Base-by-base conservation (phyloP, 768 basidiomycete species). In the Phanerochaete carnosa region DNA sequence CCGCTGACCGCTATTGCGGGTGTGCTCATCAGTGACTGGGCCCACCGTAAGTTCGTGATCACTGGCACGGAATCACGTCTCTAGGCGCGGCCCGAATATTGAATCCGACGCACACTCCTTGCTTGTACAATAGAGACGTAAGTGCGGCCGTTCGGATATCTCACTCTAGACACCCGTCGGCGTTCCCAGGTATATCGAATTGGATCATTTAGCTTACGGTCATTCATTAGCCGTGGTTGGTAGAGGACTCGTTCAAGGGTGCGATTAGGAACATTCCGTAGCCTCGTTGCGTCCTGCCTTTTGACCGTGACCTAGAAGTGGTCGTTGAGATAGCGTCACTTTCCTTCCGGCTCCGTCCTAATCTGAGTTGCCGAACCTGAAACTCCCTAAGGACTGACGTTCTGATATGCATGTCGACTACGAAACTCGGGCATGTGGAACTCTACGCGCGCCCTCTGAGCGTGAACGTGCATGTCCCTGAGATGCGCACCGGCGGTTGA, bases 21-120 rank as follows among this genome's bases (percentile, higher is more conserved):
- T 15, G 84, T 90, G 30, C 72, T 96, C 68, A 89, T 96, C 66
- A 77, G 83, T 51, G 84, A 93, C 58, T 96, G 94, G 94, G 88
- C 79, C 6, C 82, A 86, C 45, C 79, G 83, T 33, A 85, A 79
- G 69, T 78, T 83, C 26, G 66, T 66, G 15, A 63, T 63, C 43
- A 66, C 65, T 28, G 60, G 55, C 16, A 13, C 60, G 8, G 60
- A 61, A 19, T 43, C 6, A 8, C 39, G 39, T 43, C 39, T 43
- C 11, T 43, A 43, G 39, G 19, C 6, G 6, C 4, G 11, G 39
- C 39, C 8, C 39, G 39, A 8, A 19, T 43, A 4, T 43, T 19
- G n/a, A n/a, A n/a, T n/a, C n/a, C n/a, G n/a, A n/a, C n/a, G n/a
- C n/a, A n/a, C n/a, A n/a, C n/a, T n/a, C 11, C 39, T 11, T 4